phyloP scores from a whole-genome alignment of 371 early-diverging fungal species.

The Apophysomyces trapeziformis region DNA sequence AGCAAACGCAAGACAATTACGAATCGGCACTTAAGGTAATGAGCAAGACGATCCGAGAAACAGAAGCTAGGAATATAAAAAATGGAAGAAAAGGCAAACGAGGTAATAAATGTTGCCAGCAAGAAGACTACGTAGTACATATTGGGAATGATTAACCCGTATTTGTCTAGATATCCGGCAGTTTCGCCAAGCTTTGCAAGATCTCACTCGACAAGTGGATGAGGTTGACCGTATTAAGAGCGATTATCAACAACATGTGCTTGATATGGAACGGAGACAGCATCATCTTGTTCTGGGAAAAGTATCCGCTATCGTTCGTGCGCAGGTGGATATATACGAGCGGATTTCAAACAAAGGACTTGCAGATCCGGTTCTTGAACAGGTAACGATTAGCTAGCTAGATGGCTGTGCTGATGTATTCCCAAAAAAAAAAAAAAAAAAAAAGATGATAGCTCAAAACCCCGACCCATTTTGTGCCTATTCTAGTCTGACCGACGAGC shows the following conservation, averaged over 20 bases:
- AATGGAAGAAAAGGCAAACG: constrained; percentile 53
- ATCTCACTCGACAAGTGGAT: constrained; percentile 55
- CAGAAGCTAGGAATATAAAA: constrained; percentile 52
- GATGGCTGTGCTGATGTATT: neutral
- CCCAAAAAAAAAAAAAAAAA: too few relatives aligned
- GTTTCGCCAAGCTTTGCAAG: constrained; percentile 49
- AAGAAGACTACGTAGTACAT: neutral
- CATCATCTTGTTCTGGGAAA: constrained; percentile 49
- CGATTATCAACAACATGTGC: constrained; percentile 48
- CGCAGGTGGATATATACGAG: constrained; percentile 58
- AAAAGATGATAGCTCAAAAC: constrained; percentile 53
- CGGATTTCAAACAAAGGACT: constrained; percentile 55
- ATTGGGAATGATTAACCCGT: neutral
- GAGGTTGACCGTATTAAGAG: constrained; percentile 55
- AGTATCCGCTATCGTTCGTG: constrained; percentile 52
- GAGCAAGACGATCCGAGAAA: constrained; percentile 57
- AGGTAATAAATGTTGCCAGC: constrained; percentile 26
- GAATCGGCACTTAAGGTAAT: constrained; percentile 48
- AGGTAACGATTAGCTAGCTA: constrained; percentile 26
- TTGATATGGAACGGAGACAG: constrained; percentile 53
- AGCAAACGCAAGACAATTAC: constrained; percentile 53
- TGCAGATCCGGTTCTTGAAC: constrained; percentile 53
- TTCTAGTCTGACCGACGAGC: constrained; percentile 44
- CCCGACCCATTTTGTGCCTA: constrained; percentile 59
- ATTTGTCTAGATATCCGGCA: constrained; percentile 41